Conservation (phyloP, 176 grass and related monocot species). For the Musa troglodytarum region DNA sequence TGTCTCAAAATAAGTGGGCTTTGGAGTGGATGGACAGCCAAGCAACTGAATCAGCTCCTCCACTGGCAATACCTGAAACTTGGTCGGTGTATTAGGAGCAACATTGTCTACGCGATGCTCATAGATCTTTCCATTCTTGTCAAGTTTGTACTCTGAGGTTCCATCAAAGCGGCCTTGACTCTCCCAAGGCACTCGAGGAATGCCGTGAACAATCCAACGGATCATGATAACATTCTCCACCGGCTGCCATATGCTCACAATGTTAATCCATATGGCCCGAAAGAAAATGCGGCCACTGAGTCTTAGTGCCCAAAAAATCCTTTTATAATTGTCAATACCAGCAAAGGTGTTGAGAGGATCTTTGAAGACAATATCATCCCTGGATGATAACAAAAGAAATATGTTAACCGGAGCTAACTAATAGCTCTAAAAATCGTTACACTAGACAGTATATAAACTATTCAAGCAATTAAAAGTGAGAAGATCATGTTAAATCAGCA, state of each 20-base stretch:
- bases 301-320: conserved; percentile 62
- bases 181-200: conserved; percentile 85
- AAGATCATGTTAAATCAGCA: neutral
- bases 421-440: neutral
- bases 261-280: conserved; percentile 73
- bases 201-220: conserved; percentile 87
- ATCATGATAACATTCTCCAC: conserved; percentile 87
- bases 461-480: neutral
- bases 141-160: conserved; percentile 84
- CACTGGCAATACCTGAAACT: conserved; percentile 53
- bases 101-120: conserved; percentile 90
- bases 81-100: conserved; percentile 61
- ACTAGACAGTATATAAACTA: neutral
- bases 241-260: conserved; percentile 92
- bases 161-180: conserved; percentile 82
- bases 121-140: conserved; percentile 80
- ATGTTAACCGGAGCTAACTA: conserved; percentile 17
- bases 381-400: conserved; percentile 30
- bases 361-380: conserved; percentile 95
- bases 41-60: conserved; percentile 71
- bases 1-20: conserved; percentile 83
- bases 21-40: conserved; percentile 59
- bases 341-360: conserved; percentile 71
- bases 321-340: conserved; percentile 80
- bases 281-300: conserved; percentile 72